phyloP scores from a whole-genome alignment of 306 rosid species.

The Pueraria montana region DNA sequence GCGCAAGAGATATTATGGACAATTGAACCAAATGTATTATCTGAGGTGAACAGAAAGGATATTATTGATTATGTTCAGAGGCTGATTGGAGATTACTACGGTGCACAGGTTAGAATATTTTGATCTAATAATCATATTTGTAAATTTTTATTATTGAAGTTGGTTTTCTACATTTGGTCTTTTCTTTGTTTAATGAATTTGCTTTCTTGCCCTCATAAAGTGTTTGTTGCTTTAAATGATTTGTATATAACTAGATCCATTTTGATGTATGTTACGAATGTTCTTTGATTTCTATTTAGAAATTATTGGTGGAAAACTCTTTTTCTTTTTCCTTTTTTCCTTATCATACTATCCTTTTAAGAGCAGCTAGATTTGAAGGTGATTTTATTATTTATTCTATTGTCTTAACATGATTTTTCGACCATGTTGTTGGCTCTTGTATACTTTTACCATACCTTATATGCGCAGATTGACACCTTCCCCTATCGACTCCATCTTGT shows the following conservation, averaged over 20 bases:
- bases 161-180: conserved; percentile 1
- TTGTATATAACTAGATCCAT: conserved; percentile 7
- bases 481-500: not conserved
- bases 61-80: conserved; percentile 58
- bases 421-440: too few relatives aligned
- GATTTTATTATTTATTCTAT: too few relatives aligned
- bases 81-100: conserved; percentile 58
- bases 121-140: conserved; percentile 22
- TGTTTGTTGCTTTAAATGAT: conserved; percentile 20
- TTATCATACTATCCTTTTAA: too few relatives aligned
- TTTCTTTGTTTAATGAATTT: conserved; percentile 28
- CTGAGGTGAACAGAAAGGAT: conserved; percentile 64
- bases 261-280: conserved; percentile 37
- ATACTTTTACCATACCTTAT: too few relatives aligned
- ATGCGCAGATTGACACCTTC: not conserved
- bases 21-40: conserved; percentile 71
- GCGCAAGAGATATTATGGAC: conserved; percentile 62
- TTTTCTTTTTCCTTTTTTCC: too few relatives aligned
- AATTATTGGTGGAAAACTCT: too few relatives aligned
- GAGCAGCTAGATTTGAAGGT: too few relatives aligned
- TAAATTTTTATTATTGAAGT: conserved; percentile 8
- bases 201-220: conserved; percentile 14
- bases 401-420: too few relatives aligned
- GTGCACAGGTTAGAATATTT: conserved; percentile 64
- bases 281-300: conserved; percentile 41